Base-by-base conservation (phyloP, 768 basidiomycete genomes). In the Lactarius hengduanensis region DNA sequence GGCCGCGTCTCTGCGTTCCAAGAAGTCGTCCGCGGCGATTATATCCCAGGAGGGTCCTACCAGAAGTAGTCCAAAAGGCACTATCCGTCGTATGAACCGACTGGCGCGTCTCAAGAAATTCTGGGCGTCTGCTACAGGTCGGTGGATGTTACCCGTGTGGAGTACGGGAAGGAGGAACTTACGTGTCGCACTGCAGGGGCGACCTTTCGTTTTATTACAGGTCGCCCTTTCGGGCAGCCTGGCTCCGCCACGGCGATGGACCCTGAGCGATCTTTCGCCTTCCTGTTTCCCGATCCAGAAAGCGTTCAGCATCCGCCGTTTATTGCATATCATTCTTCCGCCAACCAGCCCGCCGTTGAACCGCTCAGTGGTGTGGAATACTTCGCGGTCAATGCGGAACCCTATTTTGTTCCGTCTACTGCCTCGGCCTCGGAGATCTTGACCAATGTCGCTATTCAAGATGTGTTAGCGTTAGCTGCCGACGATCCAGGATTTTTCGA, bases 391-490 rank as follows among this genome's bases (percentile, higher is more conserved):
- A 60, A 56, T 20, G 58, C 38, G 26, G 41, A 22, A 38, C 62
- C 66, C 11, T 63, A 59, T 20, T 67, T 67, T 34, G 66, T 67
- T 43, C 58, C 22, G 34, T 56, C 66, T 11, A 67, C 62, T 30
- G 66, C 62, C n/a, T 63, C 66, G 34, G 66, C 66, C 20, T 55
- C 58, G 2, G 66, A 67, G 20, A 47, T 67, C 20, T 58, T 67
- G 41, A 55, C 58, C 53, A 59, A 63, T 22, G 58, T 67, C 13
- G 62, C 58, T 5, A 16, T 67, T 16, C 66, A 63, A 59, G 62
- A 67, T 58, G 53, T 38, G 57, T n/a, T 67, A 9, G 62, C 50
- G 53, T n/a, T 67, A 9, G 62, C 50, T 9, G 5, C 3, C 40
- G 53, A 59, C 3, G 62, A 57, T 9, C 47, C 28, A 1, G 26